Evolutionary conservation across 202 grass and related monocot genomes (phyloP), one percentile per base, ranked within the genome.

Genomic region (Hordeum pubiflorum): DNA sequence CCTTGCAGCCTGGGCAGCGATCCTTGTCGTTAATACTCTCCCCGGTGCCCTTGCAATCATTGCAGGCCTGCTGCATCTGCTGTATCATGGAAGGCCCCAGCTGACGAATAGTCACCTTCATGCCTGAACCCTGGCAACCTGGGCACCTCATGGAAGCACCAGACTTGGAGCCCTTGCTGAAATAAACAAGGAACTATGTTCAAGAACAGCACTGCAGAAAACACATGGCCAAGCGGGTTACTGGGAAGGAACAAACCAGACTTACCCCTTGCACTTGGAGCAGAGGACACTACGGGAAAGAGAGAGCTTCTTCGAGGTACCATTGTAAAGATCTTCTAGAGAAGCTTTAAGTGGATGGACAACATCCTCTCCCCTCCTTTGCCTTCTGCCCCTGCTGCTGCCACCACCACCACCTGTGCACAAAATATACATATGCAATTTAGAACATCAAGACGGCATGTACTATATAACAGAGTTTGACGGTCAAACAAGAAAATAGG

Each of bases 81-180:
- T 93, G 93, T 78, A 97, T 91, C 94, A 97, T 97, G 26, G 88
- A 91, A 62, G 94, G 94, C 12, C 94, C 94, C 65, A 97, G 48
- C 77, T 97, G 94, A 22, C 94, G 87, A 27, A 97, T 97, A 2
- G 94, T 93, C 8, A 97, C 77, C 79, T 97, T 97, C 94, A 93
- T 93, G 76, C 94, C 94, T 9, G 89, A 91, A n/a, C 94, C 94
- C 68, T 97, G 89, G 82, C 94, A 97, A 9, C 94, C 94, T 31
- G 94, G 87, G 74, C 94, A 97, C 74, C 84, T 97, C 93, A 86
- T 93, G 55, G 93, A 97, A 69, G 93, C 93, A 46, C 93, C 93
- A 21, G 93, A 97, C 37, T 97, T 97, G 11, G 94, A 97, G n/a
- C 94, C 94, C 89, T 97, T 97, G 62, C 91, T 94, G 86, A 76